These are phyloP conservation scores for Kwoniella shandongensis DNA, from an alignment of 768 basidiomycete genomes.

Conservation along the genomic window DNA sequence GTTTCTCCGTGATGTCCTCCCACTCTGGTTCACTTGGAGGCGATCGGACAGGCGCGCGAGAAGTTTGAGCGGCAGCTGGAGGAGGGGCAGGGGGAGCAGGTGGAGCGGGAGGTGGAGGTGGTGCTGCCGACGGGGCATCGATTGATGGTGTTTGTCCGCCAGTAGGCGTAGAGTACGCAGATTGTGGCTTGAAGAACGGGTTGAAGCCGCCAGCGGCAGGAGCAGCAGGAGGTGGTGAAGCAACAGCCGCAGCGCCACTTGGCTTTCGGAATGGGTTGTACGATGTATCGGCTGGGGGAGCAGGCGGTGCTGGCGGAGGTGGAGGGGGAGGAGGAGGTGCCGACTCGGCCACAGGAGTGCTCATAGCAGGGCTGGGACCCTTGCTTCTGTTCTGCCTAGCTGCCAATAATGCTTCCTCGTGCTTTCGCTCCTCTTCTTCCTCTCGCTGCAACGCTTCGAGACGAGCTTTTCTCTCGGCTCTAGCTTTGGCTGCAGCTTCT, in stretches of 20 bases:
- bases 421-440: conserved; percentile 67
- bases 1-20: conserved; percentile 76
- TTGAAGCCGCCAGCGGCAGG: conserved; percentile 63
- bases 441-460: conserved; percentile 62
- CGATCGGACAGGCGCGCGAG: conserved; percentile 31
- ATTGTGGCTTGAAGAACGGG: conserved; percentile 65
- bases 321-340: conserved; percentile 55
- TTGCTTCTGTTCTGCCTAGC: conserved; percentile 36
- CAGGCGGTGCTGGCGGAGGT: conserved; percentile 42
- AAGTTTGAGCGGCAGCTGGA: conserved; percentile 60
- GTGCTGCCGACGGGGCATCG: conserved; percentile 53
- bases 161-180: conserved; percentile 38
- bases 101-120: conserved; percentile 33
- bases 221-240: conserved; percentile 52
- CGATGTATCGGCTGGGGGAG: conserved; percentile 23
- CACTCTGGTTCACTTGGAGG: conserved; percentile 67
- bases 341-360: conserved; percentile 26
- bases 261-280: conserved; percentile 50
- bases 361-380: conserved; percentile 13
- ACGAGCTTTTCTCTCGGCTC: conserved; percentile 66
- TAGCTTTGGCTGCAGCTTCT: conserved; percentile 67
- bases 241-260: conserved; percentile 22
- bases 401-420: conserved; percentile 55
- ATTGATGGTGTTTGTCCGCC: conserved; percentile 42
- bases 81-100: conserved; percentile 55